Conservation (phyloP, 192 early-diverging fungal genomes). For the Oehlia diaphana region DNA sequence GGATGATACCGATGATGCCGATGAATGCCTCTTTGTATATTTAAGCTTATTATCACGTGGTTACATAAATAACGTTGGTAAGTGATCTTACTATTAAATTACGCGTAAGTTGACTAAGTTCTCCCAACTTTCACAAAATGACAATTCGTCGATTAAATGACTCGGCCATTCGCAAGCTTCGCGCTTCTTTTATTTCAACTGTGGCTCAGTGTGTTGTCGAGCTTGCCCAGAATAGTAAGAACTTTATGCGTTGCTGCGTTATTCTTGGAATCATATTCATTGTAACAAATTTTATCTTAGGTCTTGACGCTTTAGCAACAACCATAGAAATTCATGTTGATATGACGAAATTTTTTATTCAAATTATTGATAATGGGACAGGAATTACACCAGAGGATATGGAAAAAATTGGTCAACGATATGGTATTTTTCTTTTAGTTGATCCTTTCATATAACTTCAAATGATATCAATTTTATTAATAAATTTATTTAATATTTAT, state of each 20-base stretch:
- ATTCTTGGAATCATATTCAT: neutral
- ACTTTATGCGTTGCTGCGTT: neutral
- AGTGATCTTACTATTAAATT: neutral
- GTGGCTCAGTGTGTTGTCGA: constrained; percentile 59
- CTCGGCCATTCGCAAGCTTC: constrained; percentile 35
- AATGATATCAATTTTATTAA: neutral
- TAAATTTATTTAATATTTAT: neutral
- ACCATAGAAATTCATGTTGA: constrained; percentile 50
- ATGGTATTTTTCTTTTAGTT: constrained; percentile 29
- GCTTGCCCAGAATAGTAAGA: constrained; percentile 61
- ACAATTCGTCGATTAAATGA: constrained; percentile 36
- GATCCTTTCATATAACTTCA: neutral
- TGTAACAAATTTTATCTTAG: constrained; percentile 4
- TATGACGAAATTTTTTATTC: constrained; percentile 44
- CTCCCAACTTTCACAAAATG: neutral
- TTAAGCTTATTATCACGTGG: no score
- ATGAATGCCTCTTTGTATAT: no score
- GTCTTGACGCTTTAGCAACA: constrained; percentile 58
- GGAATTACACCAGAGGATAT: constrained; percentile 56
- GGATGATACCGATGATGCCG: no score
- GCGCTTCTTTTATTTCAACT: constrained; percentile 39
- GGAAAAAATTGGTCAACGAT: constrained; percentile 48
- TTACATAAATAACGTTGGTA: no score
- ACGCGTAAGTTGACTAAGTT: neutral
- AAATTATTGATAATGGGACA: constrained; percentile 62